Base-by-base conservation (phyloP, 2,329 filamentous ascomycete genomes). In the Calonectria hawksworthii region DNA sequence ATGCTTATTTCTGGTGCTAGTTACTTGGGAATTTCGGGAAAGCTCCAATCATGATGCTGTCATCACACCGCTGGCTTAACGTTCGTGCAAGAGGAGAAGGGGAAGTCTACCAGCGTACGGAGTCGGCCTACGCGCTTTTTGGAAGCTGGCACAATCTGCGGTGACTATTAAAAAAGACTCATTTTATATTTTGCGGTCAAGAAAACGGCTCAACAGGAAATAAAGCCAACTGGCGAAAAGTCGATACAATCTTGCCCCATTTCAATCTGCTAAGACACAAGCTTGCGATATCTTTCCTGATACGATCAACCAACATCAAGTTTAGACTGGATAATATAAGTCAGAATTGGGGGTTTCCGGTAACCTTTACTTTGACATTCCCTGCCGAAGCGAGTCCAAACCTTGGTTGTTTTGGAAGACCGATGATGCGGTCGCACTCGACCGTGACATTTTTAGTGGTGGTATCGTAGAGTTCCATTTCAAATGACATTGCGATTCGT, bases 391-490 rank as follows among this genome's bases (percentile, higher is more conserved):
- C 36, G 10, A 52, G 11, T 4, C 36, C 51, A 47, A 68, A 68
- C 51, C 66, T 44, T 16, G 66, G 26, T 32, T 59, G 51, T 30
- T 68, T 68, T 11, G 66, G 66, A 32, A 44, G 56, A 1, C 23
- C 34, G 44, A 68, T 36, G n/a, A 54, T 38, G 2, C 51, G 23
- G 9, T 38, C 66, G 18, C 66, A 68, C 5, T 26, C 14, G 6
- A 59, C 18, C 4, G 23, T 41, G 3, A 68, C 66, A 23, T 47
- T 52, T 2, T 14, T 9, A 2, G 13, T n/a, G 8, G 51, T 59
- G 7, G 66, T 68, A 6, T 68, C 51, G 30, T 32, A 59, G n/a
- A 59, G 51, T 13, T 47, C 51, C 66, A 68, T 56, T 16, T 68
- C 36, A 54, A 47, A 56, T 1, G 51, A 44, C 10, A 23, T 21